Conservation (phyloP, 345 rosid species). For the Excoecaria cochinchinensis region DNA sequence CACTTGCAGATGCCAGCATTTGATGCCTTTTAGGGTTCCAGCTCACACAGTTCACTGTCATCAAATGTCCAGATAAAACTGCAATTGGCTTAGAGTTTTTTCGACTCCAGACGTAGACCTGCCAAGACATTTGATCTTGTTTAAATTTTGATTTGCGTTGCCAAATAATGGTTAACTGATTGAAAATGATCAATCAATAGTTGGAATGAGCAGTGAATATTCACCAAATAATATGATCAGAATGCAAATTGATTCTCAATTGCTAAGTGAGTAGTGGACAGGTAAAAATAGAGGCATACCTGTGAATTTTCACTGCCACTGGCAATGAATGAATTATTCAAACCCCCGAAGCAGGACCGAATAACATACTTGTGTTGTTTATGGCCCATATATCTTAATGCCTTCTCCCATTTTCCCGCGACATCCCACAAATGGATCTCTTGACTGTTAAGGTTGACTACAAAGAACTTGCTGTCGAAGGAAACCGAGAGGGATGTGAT, state of each 20-base stretch:
- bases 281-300: slow-evolving; percentile 39
- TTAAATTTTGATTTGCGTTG: not conserved
- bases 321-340: slow-evolving; percentile 70
- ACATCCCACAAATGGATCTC: slow-evolving; percentile 94
- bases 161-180: not conserved
- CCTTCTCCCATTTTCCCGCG: slow-evolving; percentile 60
- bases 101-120: slow-evolving; percentile 85
- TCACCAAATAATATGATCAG: too few species aligned
- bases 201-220: too few species aligned
- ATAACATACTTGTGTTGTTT: slow-evolving; percentile 72
- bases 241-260: too few species aligned
- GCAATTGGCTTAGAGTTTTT: slow-evolving; percentile 53
- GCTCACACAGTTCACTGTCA: slow-evolving; percentile 82
- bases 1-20: slow-evolving; percentile 87
- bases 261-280: too few species aligned
- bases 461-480: slow-evolving; percentile 57
- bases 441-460: slow-evolving; percentile 78
- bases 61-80: slow-evolving; percentile 71
- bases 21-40: slow-evolving; percentile 76
- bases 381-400: slow-evolving; percentile 68
- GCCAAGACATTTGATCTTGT: slow-evolving; percentile 16
- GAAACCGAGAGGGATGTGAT: slow-evolving; percentile 69
- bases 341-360: slow-evolving; percentile 89
- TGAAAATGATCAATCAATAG: too few species aligned
- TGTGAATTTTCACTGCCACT: slow-evolving; percentile 85